Evolutionary conservation across 2,329 filamentous ascomycete species (phyloP).

Genomic region (Chrysosporium queenslandicum): DNA sequence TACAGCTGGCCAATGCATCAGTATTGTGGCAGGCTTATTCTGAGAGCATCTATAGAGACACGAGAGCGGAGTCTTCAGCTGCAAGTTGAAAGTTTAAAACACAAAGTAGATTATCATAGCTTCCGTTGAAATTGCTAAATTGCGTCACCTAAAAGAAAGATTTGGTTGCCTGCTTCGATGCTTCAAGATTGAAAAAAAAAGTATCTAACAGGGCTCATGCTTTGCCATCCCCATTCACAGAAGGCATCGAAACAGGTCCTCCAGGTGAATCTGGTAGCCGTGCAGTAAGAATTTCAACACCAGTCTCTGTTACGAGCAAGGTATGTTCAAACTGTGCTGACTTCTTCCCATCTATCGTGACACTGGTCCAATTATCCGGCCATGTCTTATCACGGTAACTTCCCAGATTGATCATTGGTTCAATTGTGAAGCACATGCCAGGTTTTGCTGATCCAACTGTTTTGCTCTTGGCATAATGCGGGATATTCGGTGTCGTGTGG

Average conservation of each 20-base stretch:
- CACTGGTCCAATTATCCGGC: constrained; percentile 98
- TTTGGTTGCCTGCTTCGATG: too few relatives aligned
- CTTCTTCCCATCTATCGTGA: constrained; percentile 75
- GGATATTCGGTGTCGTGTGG: constrained; percentile 86
- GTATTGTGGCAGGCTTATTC: too few relatives aligned
- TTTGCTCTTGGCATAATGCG: constrained; percentile 98
- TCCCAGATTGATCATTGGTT: constrained; percentile 94
- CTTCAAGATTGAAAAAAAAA: background rate
- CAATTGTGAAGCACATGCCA: constrained; percentile 98
- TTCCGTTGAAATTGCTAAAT: too few relatives aligned
- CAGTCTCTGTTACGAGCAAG: constrained; percentile 69
- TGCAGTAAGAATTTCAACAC: constrained; percentile 71
- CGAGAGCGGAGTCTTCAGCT: too few relatives aligned
- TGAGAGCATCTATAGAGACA: too few relatives aligned
- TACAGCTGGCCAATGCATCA: too few relatives aligned
- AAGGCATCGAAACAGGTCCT: constrained; percentile 55
- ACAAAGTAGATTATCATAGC: too few relatives aligned
- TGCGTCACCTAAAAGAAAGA: too few relatives aligned
- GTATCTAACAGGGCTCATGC: background rate
- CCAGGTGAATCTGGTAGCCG: constrained; percentile 63
- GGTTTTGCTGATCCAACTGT: constrained; percentile 86
- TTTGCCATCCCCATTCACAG: constrained; percentile 14
- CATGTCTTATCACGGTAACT: constrained; percentile 89
- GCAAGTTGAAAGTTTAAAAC: too few relatives aligned
- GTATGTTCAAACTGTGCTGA: constrained; percentile 96